Conservation (phyloP, 2,329 filamentous ascomycete genomes). For the Septoria linicola region DNA sequence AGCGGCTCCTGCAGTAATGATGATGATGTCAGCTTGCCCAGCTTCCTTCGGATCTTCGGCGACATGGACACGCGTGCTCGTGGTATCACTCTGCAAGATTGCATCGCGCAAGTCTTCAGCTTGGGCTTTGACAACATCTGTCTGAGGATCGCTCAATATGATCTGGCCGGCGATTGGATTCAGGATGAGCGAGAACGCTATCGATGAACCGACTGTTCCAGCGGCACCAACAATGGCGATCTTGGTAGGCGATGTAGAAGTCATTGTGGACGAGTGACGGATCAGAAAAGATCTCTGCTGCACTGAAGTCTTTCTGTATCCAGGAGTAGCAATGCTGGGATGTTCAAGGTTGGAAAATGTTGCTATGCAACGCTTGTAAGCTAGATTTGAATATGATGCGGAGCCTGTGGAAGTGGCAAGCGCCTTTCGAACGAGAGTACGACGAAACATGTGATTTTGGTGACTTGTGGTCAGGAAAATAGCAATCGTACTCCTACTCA, state of each 20-base stretch:
- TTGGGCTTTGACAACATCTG: conserved; percentile 49
- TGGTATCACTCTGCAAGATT: conserved; percentile 47
- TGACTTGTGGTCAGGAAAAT: no score
- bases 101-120: conserved; percentile 55
- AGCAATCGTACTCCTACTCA: no score
- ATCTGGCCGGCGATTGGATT: conserved; percentile 52
- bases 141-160: conserved; percentile 55
- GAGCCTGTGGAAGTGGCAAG: no score
- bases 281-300: neutral
- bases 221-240: conserved; percentile 55
- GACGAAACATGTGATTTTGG: no score
- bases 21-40: conserved; percentile 54
- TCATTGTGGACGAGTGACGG: conserved; percentile 6
- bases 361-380: no score
- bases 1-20: conserved; percentile 57
- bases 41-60: conserved; percentile 50
- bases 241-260: conserved; percentile 5
- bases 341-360: neutral
- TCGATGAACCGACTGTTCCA: conserved; percentile 53
- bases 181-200: conserved; percentile 54
- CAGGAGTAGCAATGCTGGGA: neutral
- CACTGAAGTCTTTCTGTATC: neutral
- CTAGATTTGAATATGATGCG: no score
- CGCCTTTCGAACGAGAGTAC: no score
- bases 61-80: conserved; percentile 46